These are phyloP conservation scores for Fusarium bactridioides DNA, from an alignment of 2,329 filamentous ascomycete genomes.

Conservation along the genomic window DNA sequence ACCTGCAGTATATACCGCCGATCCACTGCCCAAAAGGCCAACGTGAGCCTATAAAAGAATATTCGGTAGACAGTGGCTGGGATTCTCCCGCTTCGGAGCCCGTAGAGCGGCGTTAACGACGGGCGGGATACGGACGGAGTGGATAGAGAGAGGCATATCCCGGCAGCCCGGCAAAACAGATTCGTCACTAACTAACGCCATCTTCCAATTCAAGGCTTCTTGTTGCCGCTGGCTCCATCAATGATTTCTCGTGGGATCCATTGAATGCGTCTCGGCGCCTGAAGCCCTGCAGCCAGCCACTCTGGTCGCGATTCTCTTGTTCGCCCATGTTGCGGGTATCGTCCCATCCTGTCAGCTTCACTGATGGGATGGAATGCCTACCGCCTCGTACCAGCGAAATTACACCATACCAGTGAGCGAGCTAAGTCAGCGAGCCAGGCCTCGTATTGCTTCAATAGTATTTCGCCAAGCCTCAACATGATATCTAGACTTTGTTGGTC, in stretches of 20 bases:
- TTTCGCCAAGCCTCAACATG: constrained; percentile 30
- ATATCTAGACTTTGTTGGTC: constrained; percentile 5
- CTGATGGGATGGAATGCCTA: background rate
- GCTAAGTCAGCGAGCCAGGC: constrained; percentile 8
- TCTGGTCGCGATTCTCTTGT: constrained; percentile 13
- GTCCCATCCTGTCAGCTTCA: constrained; percentile 2
- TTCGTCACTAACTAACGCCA: constrained; percentile 36
- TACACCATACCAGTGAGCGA: constrained; percentile 14
- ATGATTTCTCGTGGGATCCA: constrained; percentile 9
- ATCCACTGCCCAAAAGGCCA: background rate
- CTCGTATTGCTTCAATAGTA: constrained; percentile 26
- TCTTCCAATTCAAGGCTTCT: constrained; percentile 16
- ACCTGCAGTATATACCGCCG: constrained; percentile 26
- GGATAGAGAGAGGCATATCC: constrained; percentile 19
- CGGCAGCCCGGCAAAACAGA: constrained; percentile 16
- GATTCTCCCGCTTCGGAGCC: constrained; percentile 16
- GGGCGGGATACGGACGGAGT: background rate
- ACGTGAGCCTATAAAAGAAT: constrained; percentile 13
- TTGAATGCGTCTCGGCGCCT: background rate
- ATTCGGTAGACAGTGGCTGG: constrained; percentile 28
- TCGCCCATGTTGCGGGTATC: constrained; percentile 14
- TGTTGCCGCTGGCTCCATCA: constrained; percentile 15
- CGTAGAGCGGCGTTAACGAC: constrained; percentile 22
- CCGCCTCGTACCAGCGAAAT: constrained; percentile 17
- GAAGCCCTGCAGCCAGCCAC: constrained; percentile 9